A percentile compares a stretch with the other conserved stretches of the same genome.
These are phyloP conservation scores for Alternaria hordeiaustralica DNA, from an alignment of 2,329 filamentous ascomycete species.

Conservation along the genomic window DNA sequence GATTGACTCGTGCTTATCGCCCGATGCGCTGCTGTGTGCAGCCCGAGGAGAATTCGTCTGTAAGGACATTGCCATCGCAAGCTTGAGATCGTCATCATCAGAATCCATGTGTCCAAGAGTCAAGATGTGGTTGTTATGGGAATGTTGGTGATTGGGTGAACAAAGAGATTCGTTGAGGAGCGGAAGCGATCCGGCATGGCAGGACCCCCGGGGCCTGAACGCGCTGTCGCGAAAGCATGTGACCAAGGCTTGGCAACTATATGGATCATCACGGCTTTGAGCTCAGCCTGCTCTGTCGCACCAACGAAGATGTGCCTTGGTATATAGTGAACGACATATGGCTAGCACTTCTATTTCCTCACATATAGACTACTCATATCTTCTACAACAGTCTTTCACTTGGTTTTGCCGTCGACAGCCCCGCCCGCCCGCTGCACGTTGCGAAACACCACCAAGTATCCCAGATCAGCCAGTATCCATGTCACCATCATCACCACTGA, in stretches of 20 bases:
- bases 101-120: conserved; percentile 27
- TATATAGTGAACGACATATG: too few species aligned
- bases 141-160: background rate
- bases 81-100: conserved; percentile 37
- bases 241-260: conserved; percentile 1
- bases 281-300: background rate
- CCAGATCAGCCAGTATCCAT: conserved; percentile 52
- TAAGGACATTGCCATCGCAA: conserved; percentile 40
- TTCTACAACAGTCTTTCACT: background rate
- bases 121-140: conserved; percentile 1
- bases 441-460: conserved; percentile 55
- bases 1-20: conserved; percentile 9
- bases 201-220: background rate
- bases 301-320: background rate
- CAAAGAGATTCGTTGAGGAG: background rate
- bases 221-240: conserved; percentile 35
- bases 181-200: background rate
- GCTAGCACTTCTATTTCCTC: too few species aligned
- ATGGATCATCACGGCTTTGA: background rate
- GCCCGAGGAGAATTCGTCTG: conserved; percentile 19
- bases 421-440: conserved; percentile 8
- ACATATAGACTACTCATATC: too few species aligned
- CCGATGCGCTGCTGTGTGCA: background rate
- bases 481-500: conserved; percentile 53
- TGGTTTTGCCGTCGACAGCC: background rate